phyloP scores from a whole-genome alignment of 2,329 filamentous ascomycete genomes.

The Stachybotrys chartarum region DNA sequence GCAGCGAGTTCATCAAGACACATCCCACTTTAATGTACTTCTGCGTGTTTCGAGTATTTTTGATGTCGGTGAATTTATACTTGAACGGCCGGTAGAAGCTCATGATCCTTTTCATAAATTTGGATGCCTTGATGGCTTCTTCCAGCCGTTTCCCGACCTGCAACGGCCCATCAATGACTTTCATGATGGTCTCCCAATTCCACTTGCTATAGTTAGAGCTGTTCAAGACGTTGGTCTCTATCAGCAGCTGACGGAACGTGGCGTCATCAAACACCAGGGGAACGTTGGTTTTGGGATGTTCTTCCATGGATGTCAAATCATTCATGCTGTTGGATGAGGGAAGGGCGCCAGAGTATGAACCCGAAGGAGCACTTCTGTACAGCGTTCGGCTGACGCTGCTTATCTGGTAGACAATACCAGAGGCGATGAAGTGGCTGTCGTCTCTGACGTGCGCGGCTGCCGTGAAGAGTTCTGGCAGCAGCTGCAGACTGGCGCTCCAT shows the following conservation, averaged over 20 bases:
- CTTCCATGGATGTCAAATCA: conserved; percentile 45
- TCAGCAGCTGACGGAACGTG: conserved; percentile 55
- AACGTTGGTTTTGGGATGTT: conserved; percentile 44
- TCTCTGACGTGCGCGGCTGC: conserved; percentile 65
- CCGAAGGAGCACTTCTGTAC: conserved; percentile 63
- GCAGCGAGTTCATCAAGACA: conserved; percentile 74
- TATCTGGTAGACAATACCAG: conserved; percentile 92
- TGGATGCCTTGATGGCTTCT: conserved; percentile 88
- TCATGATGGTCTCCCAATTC: conserved; percentile 93
- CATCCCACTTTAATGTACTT: conserved; percentile 90
- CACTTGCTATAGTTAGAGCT: conserved; percentile 91
- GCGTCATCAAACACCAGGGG: conserved; percentile 48
- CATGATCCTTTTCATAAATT: conserved; percentile 90
- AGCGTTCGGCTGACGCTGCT: conserved; percentile 94
- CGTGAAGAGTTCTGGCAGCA: conserved; percentile 78
- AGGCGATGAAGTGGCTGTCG: conserved; percentile 71
- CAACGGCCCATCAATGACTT: conserved; percentile 86
- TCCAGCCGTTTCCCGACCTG: conserved; percentile 87
- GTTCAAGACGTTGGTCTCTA: conserved; percentile 79
- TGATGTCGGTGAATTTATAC: conserved; percentile 83
- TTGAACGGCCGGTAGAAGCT: conserved; percentile 98
- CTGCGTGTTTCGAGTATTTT: conserved; percentile 87
- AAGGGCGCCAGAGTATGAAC: conserved; percentile 26
- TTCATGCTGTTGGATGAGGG: conserved; percentile 37
- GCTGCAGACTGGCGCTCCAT: conserved; percentile 79